Evolutionary conservation across 2,329 filamentous ascomycete genomes (phyloP).

Genomic region (Teratosphaeria viscida): DNA sequence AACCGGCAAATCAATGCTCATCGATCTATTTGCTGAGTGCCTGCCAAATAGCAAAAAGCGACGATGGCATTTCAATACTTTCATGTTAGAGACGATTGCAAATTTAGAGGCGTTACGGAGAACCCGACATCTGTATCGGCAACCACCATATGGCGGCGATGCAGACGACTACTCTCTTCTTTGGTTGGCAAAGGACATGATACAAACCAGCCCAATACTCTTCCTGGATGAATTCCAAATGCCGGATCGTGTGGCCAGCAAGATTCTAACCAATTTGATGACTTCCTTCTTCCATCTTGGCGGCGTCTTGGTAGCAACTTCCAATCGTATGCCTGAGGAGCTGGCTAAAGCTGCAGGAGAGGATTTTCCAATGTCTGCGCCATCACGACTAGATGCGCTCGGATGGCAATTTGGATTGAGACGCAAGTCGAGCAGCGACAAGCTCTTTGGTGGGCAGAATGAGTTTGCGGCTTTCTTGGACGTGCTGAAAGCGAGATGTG

Average conservation of each 20-base stretch:
- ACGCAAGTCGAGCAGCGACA: constrained; percentile 22
- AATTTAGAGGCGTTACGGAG: constrained; percentile 56
- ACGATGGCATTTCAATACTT: constrained; percentile 76
- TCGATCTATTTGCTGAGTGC: constrained; percentile 69
- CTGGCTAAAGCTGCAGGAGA: constrained; percentile 60
- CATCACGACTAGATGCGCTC: constrained; percentile 38
- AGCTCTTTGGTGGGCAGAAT: constrained; percentile 50
- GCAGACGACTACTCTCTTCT: constrained; percentile 57
- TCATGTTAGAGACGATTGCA: constrained; percentile 69
- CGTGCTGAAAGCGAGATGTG: constrained; percentile 64
- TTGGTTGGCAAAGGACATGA: constrained; percentile 64
- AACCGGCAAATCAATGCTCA: constrained; percentile 75
- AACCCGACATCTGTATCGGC: constrained; percentile 10
- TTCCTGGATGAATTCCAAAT: constrained; percentile 80
- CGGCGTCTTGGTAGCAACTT: constrained; percentile 68
- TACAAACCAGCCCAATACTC: constrained; percentile 62
- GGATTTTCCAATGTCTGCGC: constrained; percentile 50
- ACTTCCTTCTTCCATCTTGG: constrained; percentile 73
- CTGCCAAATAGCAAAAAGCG: constrained; percentile 63
- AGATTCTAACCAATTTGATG: constrained; percentile 69
- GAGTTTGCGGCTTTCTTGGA: constrained; percentile 70
- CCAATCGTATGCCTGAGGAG: constrained; percentile 76
- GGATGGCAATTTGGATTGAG: constrained; percentile 26
- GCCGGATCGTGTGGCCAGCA: constrained; percentile 65
- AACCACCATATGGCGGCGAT: background rate